Evolutionary conservation across 176 grass and related monocot species (phyloP).

Genomic region (Oryza nivara): DNA sequence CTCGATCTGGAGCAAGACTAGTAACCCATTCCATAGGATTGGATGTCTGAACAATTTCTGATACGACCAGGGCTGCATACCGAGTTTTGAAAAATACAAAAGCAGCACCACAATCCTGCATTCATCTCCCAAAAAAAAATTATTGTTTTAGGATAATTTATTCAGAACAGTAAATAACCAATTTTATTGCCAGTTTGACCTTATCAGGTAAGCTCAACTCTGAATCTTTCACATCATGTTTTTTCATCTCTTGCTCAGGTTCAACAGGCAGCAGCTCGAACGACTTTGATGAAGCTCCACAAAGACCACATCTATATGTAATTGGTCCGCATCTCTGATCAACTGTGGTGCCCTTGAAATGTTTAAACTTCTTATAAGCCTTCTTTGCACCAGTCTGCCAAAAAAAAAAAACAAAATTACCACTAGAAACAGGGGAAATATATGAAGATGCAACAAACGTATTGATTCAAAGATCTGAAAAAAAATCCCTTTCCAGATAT

Average conservation of each 20-base stretch:
- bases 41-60: conserved; percentile 84
- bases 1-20: conserved; percentile 71
- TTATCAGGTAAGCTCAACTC: conserved; percentile 42
- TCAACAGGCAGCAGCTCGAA: conserved; percentile 62
- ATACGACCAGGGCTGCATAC: conserved; percentile 75
- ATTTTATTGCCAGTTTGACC: conserved; percentile 48
- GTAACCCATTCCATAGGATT: conserved; percentile 93
- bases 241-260: conserved; percentile 50
- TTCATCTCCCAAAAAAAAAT: conserved; percentile 35
- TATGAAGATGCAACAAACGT: background rate
- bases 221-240: conserved; percentile 42
- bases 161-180: conserved; percentile 12
- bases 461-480: conserved; percentile 26
- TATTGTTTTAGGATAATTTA: conserved; percentile 28
- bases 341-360: conserved; percentile 52
- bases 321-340: conserved; percentile 51
- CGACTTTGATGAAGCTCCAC: conserved; percentile 69
- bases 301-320: conserved; percentile 72
- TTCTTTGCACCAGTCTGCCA: conserved; percentile 75
- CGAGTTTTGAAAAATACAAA: conserved; percentile 97
- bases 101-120: conserved; percentile 83
- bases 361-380: conserved; percentile 68
- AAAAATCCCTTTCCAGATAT: background rate
- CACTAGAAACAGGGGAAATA: conserved; percentile 9
- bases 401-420: conserved; percentile 53